Evolutionary conservation across 441 rosid genomes (phyloP), one percentile per base, ranked within the genome.

Genomic region (Mallotus japonicus): DNA sequence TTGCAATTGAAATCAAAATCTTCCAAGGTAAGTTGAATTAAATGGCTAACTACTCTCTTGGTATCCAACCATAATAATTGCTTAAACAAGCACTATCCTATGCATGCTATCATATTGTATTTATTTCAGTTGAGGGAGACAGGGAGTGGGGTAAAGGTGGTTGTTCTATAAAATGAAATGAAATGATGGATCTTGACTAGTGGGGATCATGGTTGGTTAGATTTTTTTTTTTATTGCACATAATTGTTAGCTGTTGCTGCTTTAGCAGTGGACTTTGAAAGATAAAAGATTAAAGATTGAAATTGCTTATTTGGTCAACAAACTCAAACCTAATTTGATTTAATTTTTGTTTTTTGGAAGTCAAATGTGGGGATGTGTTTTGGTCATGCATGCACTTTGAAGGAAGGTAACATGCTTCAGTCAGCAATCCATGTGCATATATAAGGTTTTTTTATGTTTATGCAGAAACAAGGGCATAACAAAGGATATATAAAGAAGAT

Each of bases 361-460:
- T 88, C 92, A 84, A 37, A 89, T 71, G 75, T 72, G 77, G 81
- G 79, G 77, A 69, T 78, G 75, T 81, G 72, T 78, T 76, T 65
- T 78, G 82, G 85, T 81, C 82, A 78, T 88, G 85, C 81, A 70
- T 83, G 86, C 83, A 83, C 86, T 16, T 85, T 76, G 74, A 79
- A 79, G 80, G 87, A 83, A 80, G 81, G 93, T 85, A 87, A 87
- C 92, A 86, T 90, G 94, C 79, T 87, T 70, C 83, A 75, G 90
- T 86, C 92, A 87, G 85, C 86, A 84, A 49, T 70, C 85, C 97
- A 91, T 90, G 98, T 91, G 96, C 86, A 15, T 64, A 19, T 13
- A 70, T 53, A 56, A 62, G 60, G 56, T 62, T 62, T 49, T 67
- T 37, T 62, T 73, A 73, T 42, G 6, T 44, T 15, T 65, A 37